phyloP scores from a whole-genome alignment of 345 rosid genomes.

The Gossypium bickii region DNA sequence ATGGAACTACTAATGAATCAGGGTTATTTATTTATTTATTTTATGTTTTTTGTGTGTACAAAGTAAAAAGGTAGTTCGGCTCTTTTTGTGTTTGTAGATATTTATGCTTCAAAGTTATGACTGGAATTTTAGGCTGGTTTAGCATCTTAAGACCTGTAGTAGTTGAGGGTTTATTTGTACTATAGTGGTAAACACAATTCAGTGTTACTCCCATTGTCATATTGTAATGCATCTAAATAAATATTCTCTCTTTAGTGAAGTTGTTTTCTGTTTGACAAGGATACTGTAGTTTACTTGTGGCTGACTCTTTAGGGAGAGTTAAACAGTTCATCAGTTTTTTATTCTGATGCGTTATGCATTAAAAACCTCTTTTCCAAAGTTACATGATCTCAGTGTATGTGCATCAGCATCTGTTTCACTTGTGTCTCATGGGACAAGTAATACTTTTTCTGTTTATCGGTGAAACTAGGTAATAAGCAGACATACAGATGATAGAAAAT shows the following conservation, averaged over 20 bases:
- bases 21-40: not conserved
- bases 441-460: no score
- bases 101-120: conserved; percentile 4
- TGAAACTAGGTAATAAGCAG: no score
- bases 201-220: not conserved
- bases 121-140: not conserved
- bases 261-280: not conserved
- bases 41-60: not conserved
- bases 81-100: not conserved
- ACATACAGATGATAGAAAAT: no score
- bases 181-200: not conserved
- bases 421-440: not conserved
- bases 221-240: not conserved
- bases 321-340: not conserved
- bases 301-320: not conserved
- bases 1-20: not conserved
- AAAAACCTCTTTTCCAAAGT: not conserved
- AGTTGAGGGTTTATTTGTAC: not conserved
- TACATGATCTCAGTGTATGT: not conserved
- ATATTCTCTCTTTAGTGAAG: not conserved
- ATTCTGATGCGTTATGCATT: not conserved
- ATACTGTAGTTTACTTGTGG: not conserved
- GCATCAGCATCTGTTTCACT: not conserved
- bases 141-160: not conserved
- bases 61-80: not conserved